Evolutionary conservation across 305 asterid species (phyloP).

Genomic region (Fraxinus nigra): DNA sequence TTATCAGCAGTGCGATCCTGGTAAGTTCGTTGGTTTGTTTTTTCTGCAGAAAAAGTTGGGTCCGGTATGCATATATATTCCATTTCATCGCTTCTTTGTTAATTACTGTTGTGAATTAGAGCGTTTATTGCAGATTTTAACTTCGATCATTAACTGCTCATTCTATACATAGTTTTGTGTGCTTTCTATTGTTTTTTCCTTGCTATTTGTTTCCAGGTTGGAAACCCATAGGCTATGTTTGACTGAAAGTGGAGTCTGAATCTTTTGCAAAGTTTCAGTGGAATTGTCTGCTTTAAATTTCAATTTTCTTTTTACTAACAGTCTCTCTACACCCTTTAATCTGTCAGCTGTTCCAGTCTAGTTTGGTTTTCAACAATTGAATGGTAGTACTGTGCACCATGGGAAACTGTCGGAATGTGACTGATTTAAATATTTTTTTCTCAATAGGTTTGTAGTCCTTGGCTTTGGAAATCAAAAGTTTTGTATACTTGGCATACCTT

Average conservation of each 20-base stretch:
- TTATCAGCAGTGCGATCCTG: constrained; percentile 40
- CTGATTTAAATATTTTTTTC: background rate
- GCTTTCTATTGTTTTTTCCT: background rate
- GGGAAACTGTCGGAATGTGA: background rate
- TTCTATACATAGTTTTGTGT: background rate
- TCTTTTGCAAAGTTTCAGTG: background rate
- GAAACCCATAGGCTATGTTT: background rate
- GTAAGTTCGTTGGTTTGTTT: constrained; percentile 25
- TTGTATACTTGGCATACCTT: background rate
- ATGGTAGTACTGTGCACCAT: background rate
- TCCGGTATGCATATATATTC: background rate
- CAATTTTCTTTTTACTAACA: background rate
- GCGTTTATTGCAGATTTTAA: background rate
- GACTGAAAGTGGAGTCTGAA: background rate
- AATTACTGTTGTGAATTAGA: background rate
- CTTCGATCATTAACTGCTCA: background rate
- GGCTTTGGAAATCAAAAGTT: background rate
- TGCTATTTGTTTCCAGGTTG: background rate
- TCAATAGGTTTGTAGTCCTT: background rate
- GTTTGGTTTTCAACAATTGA: background rate
- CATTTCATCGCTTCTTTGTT: background rate
- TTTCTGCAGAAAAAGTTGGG: background rate
- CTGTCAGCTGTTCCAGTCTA: background rate
- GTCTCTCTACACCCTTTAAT: background rate
- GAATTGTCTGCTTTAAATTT: background rate